Base-by-base conservation (phyloP, 176 grass and related monocot genomes). In the Oryza meyeriana region DNA sequence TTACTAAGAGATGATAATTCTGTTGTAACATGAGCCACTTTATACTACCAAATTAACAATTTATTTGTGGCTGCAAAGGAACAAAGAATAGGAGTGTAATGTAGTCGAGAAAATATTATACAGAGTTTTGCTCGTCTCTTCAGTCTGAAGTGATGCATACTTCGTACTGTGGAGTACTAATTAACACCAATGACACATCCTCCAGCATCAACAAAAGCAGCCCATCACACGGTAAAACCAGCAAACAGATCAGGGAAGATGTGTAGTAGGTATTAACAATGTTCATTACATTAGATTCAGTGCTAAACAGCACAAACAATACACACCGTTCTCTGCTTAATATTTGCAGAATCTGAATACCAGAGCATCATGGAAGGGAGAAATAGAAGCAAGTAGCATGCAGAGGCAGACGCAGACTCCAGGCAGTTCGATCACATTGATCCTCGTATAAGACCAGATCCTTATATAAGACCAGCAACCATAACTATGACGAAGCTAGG, bases 391-490 rank as follows among this genome's bases (percentile, higher is more conserved):
- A 27, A 85, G 72, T 45, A 78, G 61, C 75, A 64, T 58, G 72
- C 33, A 65, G 45, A 16, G 20, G 17, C 57, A 2, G n/a, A 25
- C 36, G 10, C 70, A 71, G 17, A 71, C 64, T 64, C 41, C 87
- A 82, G 63, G 70, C 78, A 31, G 62, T 68, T 52, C 64, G 36
- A 80, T 79, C 62, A 75, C 81, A 52, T 31, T n/a, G 64, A 89
- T 45, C 61, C 57, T 90, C 86, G 79, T 86, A 69, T 74, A 78
- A 61, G 45, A 67, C 52, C 64, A 81, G 50, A 33, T 33, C 61
- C 57, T 90, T 90, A 86, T 86, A 74, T 72, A 78, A 61, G 44
- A 61, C 50, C 64, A 82, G 50, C 72, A 87, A 70, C 71, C 84
- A 73, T 34, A 73, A 77, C 61, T 70, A 61, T 1, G 2, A 12